phyloP scores from a whole-genome alignment of 495 filamentous ascomycete species.

The Lepraria neglecta region DNA sequence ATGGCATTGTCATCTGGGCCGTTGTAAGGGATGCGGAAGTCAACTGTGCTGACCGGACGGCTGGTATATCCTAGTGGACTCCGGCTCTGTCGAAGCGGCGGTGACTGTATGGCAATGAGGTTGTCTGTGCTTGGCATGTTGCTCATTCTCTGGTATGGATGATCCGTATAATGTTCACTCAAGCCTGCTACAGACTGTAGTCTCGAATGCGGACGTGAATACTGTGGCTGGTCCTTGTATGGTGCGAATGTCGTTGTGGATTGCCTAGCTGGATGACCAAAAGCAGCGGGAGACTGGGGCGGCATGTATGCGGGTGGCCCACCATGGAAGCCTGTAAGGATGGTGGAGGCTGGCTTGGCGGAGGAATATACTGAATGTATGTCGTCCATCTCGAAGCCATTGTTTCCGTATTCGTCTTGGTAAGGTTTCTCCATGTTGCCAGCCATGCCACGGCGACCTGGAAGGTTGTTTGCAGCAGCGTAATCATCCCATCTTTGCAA shows the following conservation, averaged over 20 bases:
- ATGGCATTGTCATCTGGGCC: conserved; percentile 71
- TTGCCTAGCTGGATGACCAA: conserved; percentile 51
- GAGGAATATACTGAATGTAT: conserved; percentile 96
- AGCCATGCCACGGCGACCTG: conserved; percentile 72
- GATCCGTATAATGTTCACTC: conserved; percentile 50
- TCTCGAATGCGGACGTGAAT: conserved; percentile 41
- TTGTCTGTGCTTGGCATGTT: conserved; percentile 55
- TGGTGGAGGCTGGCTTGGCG: conserved; percentile 83
- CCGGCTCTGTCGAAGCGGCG: conserved; percentile 43
- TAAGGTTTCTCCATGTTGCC: conserved; percentile 58
- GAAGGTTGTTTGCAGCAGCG: conserved; percentile 80
- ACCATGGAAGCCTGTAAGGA: conserved; percentile 73
- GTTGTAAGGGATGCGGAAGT: conserved; percentile 61
- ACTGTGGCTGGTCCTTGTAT: conserved; percentile 46
- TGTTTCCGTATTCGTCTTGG: conserved; percentile 37
- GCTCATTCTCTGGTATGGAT: conserved; percentile 44
- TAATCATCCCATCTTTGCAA: conserved; percentile 98
- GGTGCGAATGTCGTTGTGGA: conserved; percentile 50
- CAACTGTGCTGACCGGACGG: conserved; percentile 62
- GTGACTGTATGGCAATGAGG: conserved; percentile 44
- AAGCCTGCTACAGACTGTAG: conserved; percentile 59
- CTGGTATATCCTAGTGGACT: conserved; percentile 49
- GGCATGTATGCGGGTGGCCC: conserved; percentile 59
- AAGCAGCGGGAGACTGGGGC: conserved; percentile 69
- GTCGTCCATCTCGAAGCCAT: conserved; percentile 86